These are phyloP conservation scores for Fonsecaea multimorphosa DNA, from an alignment of 2,329 filamentous ascomycete species.

Conservation along the genomic window DNA sequence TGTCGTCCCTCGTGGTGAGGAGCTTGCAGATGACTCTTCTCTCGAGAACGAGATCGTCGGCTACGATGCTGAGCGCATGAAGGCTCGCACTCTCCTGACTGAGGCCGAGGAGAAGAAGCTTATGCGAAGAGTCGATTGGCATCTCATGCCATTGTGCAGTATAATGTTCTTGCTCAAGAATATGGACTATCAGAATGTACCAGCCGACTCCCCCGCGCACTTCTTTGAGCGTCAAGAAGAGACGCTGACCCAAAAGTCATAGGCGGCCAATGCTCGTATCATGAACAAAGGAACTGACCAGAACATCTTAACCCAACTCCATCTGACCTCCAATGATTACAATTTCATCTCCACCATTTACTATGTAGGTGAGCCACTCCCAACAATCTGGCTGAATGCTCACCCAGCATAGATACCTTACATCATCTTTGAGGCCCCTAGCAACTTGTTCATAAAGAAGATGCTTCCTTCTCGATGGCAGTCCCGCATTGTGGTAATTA, in stretches of 20 bases:
- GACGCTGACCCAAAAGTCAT: not conserved
- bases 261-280: conserved; percentile 46
- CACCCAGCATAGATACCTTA: conserved; percentile 66
- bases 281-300: conserved; percentile 46
- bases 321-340: conserved; percentile 51
- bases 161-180: conserved; percentile 45
- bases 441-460: conserved; percentile 71
- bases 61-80: conserved; percentile 45
- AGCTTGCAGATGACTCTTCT: conserved; percentile 15
- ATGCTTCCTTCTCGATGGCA: conserved; percentile 62
- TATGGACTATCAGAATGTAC: conserved; percentile 44
- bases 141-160: conserved; percentile 50
- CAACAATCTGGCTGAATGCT: not conserved
- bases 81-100: conserved; percentile 44
- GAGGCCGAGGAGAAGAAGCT: conserved; percentile 55
- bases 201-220: not conserved
- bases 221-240: not conserved
- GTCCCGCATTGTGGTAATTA: conserved; percentile 42
- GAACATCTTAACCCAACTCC: conserved; percentile 48
- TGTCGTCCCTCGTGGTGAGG: conserved; percentile 24
- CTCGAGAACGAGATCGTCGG: conserved; percentile 35
- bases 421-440: conserved; percentile 74
- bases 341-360: conserved; percentile 51
- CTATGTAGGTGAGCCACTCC: conserved; percentile 42
- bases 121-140: conserved; percentile 52